Base-by-base conservation (phyloP, 305 asterid species). In the Stenogyne calaminthoides region DNA sequence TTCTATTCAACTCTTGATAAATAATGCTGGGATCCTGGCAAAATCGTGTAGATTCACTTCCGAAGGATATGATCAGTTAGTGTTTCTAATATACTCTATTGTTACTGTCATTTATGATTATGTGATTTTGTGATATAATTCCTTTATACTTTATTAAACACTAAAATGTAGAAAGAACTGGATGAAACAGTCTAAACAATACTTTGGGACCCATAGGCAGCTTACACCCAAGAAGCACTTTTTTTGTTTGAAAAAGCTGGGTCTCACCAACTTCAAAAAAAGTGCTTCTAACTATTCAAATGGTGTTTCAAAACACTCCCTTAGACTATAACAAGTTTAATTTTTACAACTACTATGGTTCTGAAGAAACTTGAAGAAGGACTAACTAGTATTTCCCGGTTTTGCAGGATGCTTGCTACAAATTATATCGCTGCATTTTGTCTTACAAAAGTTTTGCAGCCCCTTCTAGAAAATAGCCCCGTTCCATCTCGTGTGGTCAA, bases 1-100 rank as follows among this genome's bases (percentile, higher is more conserved):
- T 52, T 93, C 97, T 69, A 68, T 93, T 81, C 98, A 93, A 72
- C 83, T 93, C 73, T 80, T 93, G 76, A 85, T 93, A 83, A 93
- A 93, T 85, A 89, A 93, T 80, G 97, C 96, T 70, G 98, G 97
- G 73, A 87, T 91, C 80, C 80, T 93, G 59, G 96, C 97, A 57
- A 91, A 91, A 51, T 84, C 96, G 15, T 15, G 71, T 73, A 84
- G 96, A 84, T 34, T 83, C 82, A 88, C 90, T 44, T 72, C 83
- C 55, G 89, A 91, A 81, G 94, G 88, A 73, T 89, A 78, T 64
- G 98, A 93, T 76, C 73, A 83, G 97, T 93, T 84, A 88, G 54
- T 70, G 51, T 74, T 70, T 76, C 61, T 68, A 51, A 55, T 5
- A 12, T 67, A 69, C 69, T 52, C 59, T 68, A 67, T 46, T 47